These are phyloP conservation scores for Ceratocystis smalleyi DNA, from an alignment of 2,329 filamentous ascomycete genomes.

Conservation along the genomic window DNA sequence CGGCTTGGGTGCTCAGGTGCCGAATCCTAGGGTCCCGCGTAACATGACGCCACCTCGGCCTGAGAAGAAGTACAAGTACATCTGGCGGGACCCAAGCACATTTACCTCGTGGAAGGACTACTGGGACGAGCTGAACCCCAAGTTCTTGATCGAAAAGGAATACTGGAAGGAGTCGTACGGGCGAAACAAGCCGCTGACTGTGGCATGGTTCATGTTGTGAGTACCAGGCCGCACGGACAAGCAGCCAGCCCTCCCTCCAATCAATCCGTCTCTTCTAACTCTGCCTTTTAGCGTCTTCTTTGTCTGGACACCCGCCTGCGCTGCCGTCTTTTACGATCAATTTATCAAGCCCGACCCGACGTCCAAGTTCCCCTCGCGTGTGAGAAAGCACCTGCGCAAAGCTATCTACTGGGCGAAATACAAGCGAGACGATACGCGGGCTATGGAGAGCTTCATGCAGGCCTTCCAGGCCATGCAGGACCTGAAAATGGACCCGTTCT, in stretches of 20 bases:
- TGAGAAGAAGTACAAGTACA: constrained; percentile 11
- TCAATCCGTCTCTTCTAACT: neutral
- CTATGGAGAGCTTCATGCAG: constrained; percentile 12
- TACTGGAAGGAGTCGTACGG: constrained; percentile 13
- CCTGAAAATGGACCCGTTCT: constrained; percentile 59
- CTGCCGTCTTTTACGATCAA: constrained; percentile 9
- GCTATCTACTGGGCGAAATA: constrained; percentile 17
- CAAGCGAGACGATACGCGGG: constrained; percentile 15
- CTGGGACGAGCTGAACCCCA: constrained; percentile 12
- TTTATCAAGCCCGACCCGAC: constrained; percentile 11
- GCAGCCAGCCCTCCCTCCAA: neutral
- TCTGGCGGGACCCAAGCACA: constrained; percentile 4
- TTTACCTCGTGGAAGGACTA: constrained; percentile 8
- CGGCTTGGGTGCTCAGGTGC: neutral
- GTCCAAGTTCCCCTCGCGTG: constrained; percentile 11
- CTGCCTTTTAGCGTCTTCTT: neutral
- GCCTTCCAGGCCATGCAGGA: constrained; percentile 14
- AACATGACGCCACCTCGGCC: neutral
- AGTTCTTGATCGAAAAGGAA: constrained; percentile 12
- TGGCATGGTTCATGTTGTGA: constrained; percentile 14
- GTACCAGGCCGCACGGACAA: neutral
- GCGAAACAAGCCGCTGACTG: constrained; percentile 5
- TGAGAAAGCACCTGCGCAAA: constrained; percentile 14
- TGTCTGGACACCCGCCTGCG: constrained; percentile 1
- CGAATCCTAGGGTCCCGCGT: constrained; percentile 9